Conservation (phyloP, 2,329 filamentous ascomycete species). For the Alternaria solani region DNA sequence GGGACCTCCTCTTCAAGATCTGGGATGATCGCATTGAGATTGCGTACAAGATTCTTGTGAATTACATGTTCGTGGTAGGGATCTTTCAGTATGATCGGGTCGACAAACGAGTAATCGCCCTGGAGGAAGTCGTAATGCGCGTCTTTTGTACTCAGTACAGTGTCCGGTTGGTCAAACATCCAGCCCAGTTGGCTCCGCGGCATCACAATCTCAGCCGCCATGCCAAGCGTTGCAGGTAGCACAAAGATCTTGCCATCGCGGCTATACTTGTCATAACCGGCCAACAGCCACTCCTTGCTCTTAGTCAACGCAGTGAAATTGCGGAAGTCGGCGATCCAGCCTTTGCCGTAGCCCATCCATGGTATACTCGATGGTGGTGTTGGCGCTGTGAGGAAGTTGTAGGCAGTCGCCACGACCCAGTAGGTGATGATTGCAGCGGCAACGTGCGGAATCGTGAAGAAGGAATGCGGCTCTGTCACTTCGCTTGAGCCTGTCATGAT, state of each 20-base stretch:
- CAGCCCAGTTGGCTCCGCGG: slow-evolving; percentile 49
- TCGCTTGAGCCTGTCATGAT: slow-evolving; percentile 4
- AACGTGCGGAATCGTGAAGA: slow-evolving; percentile 7
- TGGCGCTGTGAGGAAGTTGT: slow-evolving; percentile 24
- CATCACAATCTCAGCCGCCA: slow-evolving; percentile 43
- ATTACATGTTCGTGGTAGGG: slow-evolving; percentile 55
- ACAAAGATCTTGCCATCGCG: slow-evolving; percentile 38
- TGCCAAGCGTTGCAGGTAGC: slow-evolving; percentile 34
- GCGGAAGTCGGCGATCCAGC: slow-evolving; percentile 27
- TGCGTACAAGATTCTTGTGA: slow-evolving; percentile 52
- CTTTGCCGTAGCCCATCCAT: slow-evolving; percentile 38
- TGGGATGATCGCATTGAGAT: slow-evolving; percentile 49
- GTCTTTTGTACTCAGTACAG: slow-evolving; percentile 47
- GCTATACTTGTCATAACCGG: slow-evolving; percentile 36
- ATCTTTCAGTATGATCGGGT: slow-evolving; percentile 46
- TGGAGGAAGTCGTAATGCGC: slow-evolving; percentile 52
- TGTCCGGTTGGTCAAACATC: slow-evolving; percentile 55
- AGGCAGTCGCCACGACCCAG: slow-evolving; percentile 19
- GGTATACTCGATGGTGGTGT: slow-evolving; percentile 29
- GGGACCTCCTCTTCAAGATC: slow-evolving; percentile 52
- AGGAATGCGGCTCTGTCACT: neutral
- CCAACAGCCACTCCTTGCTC: slow-evolving; percentile 33
- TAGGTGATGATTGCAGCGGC: slow-evolving; percentile 29
- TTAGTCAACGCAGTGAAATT: slow-evolving; percentile 31
- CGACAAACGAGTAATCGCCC: slow-evolving; percentile 51